Evolutionary conservation across 169 alveolate species (phyloP).

Genomic region (Plasmodium knowlesi): DNA sequence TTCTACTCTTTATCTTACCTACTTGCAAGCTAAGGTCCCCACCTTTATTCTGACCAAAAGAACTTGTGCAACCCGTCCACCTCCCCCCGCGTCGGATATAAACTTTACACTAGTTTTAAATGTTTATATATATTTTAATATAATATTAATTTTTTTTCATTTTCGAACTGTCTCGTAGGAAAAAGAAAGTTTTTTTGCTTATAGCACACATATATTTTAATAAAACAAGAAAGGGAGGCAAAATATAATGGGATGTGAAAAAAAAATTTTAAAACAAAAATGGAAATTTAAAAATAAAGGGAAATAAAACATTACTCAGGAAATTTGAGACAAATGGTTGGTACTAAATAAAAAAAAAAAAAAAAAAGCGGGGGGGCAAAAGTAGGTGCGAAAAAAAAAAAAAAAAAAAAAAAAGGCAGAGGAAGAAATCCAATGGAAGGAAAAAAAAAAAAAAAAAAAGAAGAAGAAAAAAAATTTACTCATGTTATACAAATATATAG

Average conservation of each 20-base stretch:
- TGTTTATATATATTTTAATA: neutral
- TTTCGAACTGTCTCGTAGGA: slow-evolving; percentile 38
- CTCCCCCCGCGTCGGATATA: neutral
- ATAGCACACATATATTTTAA: slow-evolving; percentile 36
- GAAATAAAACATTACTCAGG: slow-evolving; percentile 48
- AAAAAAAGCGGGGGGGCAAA: neutral
- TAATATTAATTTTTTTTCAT: slow-evolving; percentile 19
- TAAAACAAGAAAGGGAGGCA: slow-evolving; percentile 8
- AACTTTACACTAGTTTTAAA: neutral
- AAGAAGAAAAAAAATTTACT: neutral
- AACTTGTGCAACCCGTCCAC: too few species aligned
- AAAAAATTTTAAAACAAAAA: slow-evolving; percentile 31
- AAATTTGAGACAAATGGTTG: slow-evolving; percentile 32
- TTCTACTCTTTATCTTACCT: neutral
- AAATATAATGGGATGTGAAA: neutral
- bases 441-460: slow-evolving; percentile 1
- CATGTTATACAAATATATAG: slow-evolving; percentile 11
- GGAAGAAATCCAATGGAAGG: neutral
- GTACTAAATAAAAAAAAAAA: neutral
- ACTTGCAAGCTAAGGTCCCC: neutral
- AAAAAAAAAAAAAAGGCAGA: neutral
- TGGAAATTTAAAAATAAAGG: slow-evolving; percentile 32
- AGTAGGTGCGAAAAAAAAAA: neutral
- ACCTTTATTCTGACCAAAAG: neutral
- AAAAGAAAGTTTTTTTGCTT: slow-evolving; percentile 11